Evolutionary conservation across 345 rosid species (phyloP), one percentile per base, ranked within the genome.

Genomic region (Eucalyptus rudis): DNA sequence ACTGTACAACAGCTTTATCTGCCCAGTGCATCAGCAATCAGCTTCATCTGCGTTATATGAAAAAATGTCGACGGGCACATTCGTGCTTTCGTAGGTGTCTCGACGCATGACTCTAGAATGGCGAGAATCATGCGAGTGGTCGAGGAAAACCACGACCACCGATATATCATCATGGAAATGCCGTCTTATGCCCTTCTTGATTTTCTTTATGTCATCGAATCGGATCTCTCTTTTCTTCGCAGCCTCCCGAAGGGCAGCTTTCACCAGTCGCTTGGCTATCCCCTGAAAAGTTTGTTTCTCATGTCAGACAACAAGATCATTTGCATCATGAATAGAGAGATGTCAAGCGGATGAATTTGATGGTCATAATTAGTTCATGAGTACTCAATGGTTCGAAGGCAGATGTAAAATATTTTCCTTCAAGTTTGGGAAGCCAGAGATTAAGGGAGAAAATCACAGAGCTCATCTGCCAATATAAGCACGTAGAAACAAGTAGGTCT

Each of bases 121-220:
- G 29, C 16, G 47, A 76, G 83, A 76, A 76, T 86, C 89, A 13
- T 89, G 81, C 49, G 90, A 83, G 90, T 92, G 94, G 90, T 93
- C 96, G 45, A 95, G 89, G 89, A 91, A 95, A 36, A 95, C 79
- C 58, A 94, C 97, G 47, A 94, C 88, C n/a, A 94, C 95, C 0
- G 97, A 93, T 36, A 95, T 95, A 66, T 95, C 97, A 14, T 95
- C 97, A 50, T 95, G 97, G 91, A 93, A 91, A 92, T 93, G 88
- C n/a, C 97, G 96, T 71, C 97, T 91, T 10, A 87, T 80, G 4
- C 97, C 97, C 84, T 88, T 94, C 86, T 92, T 91, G 9, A 92
- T 92, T 79, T 86, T 89, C 88, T 86, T 94, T 85, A 95, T 89
- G 89, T 94, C 95, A 0, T 89, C 87, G 7, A 94, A 93, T 83